Conservation (phyloP, 2,329 filamentous ascomycete genomes). For the Emergomyces pasteurianus region DNA sequence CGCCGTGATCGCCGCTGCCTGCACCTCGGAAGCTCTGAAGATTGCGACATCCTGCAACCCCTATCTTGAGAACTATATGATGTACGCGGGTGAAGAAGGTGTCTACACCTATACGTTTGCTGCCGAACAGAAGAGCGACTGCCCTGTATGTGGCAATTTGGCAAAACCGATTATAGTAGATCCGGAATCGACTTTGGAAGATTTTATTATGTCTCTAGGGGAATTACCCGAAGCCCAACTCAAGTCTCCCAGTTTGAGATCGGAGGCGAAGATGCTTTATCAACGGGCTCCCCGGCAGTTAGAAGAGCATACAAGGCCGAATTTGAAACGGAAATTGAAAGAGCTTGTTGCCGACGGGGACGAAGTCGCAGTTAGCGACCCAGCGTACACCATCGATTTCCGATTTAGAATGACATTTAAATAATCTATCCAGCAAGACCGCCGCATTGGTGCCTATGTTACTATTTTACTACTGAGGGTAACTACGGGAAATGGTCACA, state of each 20-base stretch:
- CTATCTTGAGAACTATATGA: conserved; percentile 90
- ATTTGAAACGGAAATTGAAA: conserved; percentile 63
- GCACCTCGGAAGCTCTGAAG: conserved; percentile 95
- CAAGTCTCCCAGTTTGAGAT: conserved; percentile 80
- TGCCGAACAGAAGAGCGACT: conserved; percentile 87
- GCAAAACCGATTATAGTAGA: conserved; percentile 65
- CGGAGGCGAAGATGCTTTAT: conserved; percentile 74
- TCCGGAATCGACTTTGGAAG: conserved; percentile 59
- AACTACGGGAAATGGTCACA: neutral
- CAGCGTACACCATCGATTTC: conserved; percentile 68
- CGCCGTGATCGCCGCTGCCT: conserved; percentile 87
- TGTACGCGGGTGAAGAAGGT: conserved; percentile 92
- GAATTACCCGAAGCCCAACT: conserved; percentile 79
- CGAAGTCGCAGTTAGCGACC: conserved; percentile 84
- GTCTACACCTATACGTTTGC: conserved; percentile 98
- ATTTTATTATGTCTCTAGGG: conserved; percentile 74
- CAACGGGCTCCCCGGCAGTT: conserved; percentile 73
- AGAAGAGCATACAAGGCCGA: conserved; percentile 72
- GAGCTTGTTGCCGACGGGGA: conserved; percentile 72
- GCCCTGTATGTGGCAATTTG: conserved; percentile 80
- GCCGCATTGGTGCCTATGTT: neutral
- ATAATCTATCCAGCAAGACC: conserved; percentile 1
- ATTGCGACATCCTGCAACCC: conserved; percentile 75
- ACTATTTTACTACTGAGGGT: neutral
- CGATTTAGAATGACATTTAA: conserved; percentile 46